Evolutionary conservation across 2,329 filamentous ascomycete species (phyloP).

Genomic region (Colletotrichum euphorbiae): DNA sequence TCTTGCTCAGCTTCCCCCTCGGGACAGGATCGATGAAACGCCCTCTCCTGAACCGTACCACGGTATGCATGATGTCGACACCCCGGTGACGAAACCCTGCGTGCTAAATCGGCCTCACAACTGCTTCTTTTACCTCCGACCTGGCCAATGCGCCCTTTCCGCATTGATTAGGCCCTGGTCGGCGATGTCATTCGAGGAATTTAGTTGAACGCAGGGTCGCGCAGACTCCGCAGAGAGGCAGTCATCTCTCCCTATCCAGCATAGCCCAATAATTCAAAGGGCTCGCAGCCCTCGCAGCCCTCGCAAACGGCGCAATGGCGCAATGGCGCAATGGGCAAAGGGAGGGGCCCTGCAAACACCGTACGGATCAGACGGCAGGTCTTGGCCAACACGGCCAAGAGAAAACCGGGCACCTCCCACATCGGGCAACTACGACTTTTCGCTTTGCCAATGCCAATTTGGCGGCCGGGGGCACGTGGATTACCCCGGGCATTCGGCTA

Average conservation of each 20-base stretch:
- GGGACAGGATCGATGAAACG: slow-evolving; percentile 35
- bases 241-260: slow-evolving; percentile 15
- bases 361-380: slow-evolving; percentile 38
- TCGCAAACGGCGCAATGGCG: no score
- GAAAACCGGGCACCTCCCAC: slow-evolving; percentile 27
- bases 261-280: slow-evolving; percentile 11
- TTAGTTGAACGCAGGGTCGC: slow-evolving; percentile 3
- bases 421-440: slow-evolving; percentile 33
- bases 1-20: slow-evolving; percentile 22
- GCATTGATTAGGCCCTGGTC: slow-evolving; percentile 22
- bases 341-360: slow-evolving; percentile 19
- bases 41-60: slow-evolving; percentile 16
- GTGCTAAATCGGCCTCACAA: not conserved
- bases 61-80: slow-evolving; percentile 34
- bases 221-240: not conserved
- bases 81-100: slow-evolving; percentile 4
- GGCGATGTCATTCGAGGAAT: slow-evolving; percentile 19
- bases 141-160: slow-evolving; percentile 17
- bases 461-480: slow-evolving; percentile 28
- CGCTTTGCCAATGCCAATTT: slow-evolving; percentile 35
- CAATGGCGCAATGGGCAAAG: not conserved
- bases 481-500: slow-evolving; percentile 37
- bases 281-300: slow-evolving; percentile 18
- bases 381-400: slow-evolving; percentile 33
- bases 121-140: slow-evolving; percentile 24